Conservation (phyloP, 768 basidiomycete genomes). For the Kwoniella botswanensis region DNA sequence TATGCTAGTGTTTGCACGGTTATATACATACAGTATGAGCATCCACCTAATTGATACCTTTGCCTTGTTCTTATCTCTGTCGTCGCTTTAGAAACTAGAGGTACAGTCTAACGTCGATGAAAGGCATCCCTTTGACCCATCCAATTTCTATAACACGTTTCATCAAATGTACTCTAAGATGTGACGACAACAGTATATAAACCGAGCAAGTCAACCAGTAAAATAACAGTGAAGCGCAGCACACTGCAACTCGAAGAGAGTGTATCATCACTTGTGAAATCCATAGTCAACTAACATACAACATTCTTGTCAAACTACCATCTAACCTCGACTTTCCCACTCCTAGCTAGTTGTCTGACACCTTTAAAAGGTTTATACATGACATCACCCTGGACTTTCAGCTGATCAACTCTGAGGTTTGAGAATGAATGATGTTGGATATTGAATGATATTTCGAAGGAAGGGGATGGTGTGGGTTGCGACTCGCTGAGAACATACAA, state of each 20-base stretch:
- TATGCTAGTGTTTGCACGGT: too few species aligned
- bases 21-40: too few species aligned
- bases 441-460: conserved; percentile 74
- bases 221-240: background rate
- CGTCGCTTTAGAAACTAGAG: too few species aligned
- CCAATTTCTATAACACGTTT: background rate
- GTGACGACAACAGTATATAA: background rate
- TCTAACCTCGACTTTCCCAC: conserved; percentile 73
- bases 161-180: background rate
- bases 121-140: background rate
- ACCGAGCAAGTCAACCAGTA: background rate
- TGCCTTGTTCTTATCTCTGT: too few species aligned
- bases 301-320: conserved; percentile 44
- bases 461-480: conserved; percentile 71
- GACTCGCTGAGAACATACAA: conserved; percentile 56
- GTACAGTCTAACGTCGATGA: background rate
- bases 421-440: conserved; percentile 76
- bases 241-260: background rate
- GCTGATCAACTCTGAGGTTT: conserved; percentile 80
- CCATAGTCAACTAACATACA: background rate
- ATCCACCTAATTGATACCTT: too few species aligned
- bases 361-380: conserved; percentile 91
- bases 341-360: conserved; percentile 68
- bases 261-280: background rate
- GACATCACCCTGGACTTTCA: conserved; percentile 75